Evolutionary conservation across 2,329 filamentous ascomycete species (phyloP), one percentile per base, ranked within the genome.

Genomic region (Hypoxylon rubiginosum): DNA sequence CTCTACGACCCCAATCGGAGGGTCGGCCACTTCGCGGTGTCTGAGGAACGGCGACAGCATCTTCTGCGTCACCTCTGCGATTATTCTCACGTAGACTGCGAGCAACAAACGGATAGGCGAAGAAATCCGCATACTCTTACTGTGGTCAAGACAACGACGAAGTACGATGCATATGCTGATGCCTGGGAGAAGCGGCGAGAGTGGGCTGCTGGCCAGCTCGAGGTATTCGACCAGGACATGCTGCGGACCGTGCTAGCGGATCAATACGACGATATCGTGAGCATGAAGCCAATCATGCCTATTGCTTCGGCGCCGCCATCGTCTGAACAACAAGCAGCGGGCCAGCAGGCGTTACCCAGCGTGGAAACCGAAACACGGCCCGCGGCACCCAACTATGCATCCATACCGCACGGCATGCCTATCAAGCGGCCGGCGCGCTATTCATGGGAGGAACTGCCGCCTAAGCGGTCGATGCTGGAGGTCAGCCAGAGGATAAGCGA

Each of bases 121-220:
- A 49, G 54, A 21, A 46, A 3, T 1, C 58, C 48, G 19, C 36
- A 68, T 10, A 71, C 69, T n/a, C 17, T 77, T 5, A 68, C 76
- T 2, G 71, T 78, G n/a, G 73, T 66, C 28, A 78, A 76, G 71
- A 64, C 60, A 48, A 41, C 17, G 21, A 49, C 10, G 24, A 24
- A 54, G 4, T 10, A 13, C 21, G 41, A 54, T 1, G 17, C 5
- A 7, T 24, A 17, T 2, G 2, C 57, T 28, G 34, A 49, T 1
- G 9, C 46, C 13, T 71, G 70, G 66, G 19, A 17, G 7, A 19
- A 48, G 34, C 64, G 64, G 5, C 48, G 57, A 13, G 3, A 58
- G 2, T 10, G 49, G 15, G 71, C 66, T 8, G 61, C 49, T 21
- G 11, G 32, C 10, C 24, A 54, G 10, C 60, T 73, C n/a, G 43